Evolutionary conservation across 805 yeast genomes (phyloP), one percentile per base, ranked within the genome.

Genomic region (Candida chauliodis): DNA sequence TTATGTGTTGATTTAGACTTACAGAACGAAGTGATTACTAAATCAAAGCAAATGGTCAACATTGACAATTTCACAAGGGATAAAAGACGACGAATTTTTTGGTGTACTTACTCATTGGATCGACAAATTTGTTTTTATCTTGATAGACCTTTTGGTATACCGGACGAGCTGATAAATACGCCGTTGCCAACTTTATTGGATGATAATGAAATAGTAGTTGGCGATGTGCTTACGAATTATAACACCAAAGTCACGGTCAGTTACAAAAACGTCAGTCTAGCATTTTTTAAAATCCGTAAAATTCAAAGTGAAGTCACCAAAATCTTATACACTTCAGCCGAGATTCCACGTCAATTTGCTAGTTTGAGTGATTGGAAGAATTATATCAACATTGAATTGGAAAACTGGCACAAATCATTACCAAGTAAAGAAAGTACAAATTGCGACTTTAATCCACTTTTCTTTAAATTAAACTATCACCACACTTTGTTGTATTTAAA

Each of bases 51-150:
- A 37, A 44, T 61, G 27, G 16, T 36, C 8, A 36, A 36, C 20
- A 58, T 67, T 38, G 79, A 79, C 44, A 75, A 83, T 0, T 79
- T 74, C 49, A 64, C 74, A 0, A 61, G 75, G 22, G 97, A 89
- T 52, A 60, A 83, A 58, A 68, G 95, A 42, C 69, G 95, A 48
- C 61, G 95, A 30, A 55, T 86, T 16, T 89, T 90, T 51, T 89
- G 97, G 97, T 84, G 95, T 56, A 79, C 91, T 1, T 89, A 89
- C 55, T 75, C 90, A 1, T 60, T 90, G 39, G 97, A 89, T 56
- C 63, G 96, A 17, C 95, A 88, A 55, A 79, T 87, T 8, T 84
- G 95, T 55, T 80, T 89, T 30, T 88, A 88, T 53, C 65, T 89
- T 36, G 95, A 95, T 1, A 71, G 96, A 26, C 96, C 96, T 0